These are phyloP conservation scores for Mangifera indica DNA, from an alignment of 345 rosid species.

Conservation along the genomic window DNA sequence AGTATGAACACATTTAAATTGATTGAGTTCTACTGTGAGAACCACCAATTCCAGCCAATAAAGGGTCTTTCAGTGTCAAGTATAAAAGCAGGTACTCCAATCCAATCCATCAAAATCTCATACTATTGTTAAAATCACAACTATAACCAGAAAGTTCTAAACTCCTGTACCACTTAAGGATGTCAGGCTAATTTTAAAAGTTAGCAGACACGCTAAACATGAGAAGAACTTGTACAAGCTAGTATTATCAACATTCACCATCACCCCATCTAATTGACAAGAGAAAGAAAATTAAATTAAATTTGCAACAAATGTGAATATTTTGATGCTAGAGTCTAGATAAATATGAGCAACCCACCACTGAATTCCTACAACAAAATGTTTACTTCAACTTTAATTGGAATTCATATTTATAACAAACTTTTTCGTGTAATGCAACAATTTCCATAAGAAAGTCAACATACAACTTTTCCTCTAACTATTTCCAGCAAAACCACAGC, in stretches of 20 bases:
- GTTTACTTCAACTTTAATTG: not conserved
- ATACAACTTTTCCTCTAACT: not conserved
- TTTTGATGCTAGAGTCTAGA: not conserved
- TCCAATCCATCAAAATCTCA: too few species aligned
- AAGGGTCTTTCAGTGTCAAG: too few species aligned
- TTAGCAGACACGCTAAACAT: too few species aligned
- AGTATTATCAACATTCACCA: not conserved
- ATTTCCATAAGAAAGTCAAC: not conserved
- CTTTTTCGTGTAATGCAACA: not conserved
- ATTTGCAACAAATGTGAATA: not conserved
- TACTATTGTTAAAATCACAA: too few species aligned
- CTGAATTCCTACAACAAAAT: not conserved
- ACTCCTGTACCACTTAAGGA: too few species aligned
- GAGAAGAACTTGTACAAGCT: not conserved
- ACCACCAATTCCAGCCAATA: too few species aligned
- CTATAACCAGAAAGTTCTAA: too few species aligned
- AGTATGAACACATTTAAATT: too few species aligned
- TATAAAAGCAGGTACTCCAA: too few species aligned
- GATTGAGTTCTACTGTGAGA: too few species aligned
- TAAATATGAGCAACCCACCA: not conserved
- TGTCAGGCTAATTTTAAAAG: too few species aligned
- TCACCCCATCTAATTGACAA: not conserved
- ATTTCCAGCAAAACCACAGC: not conserved
- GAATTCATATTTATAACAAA: not conserved
- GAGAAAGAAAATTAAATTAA: not conserved